Evolutionary conservation across 768 basidiomycete species (phyloP).

Genomic region (Tephrocybe sp.): DNA sequence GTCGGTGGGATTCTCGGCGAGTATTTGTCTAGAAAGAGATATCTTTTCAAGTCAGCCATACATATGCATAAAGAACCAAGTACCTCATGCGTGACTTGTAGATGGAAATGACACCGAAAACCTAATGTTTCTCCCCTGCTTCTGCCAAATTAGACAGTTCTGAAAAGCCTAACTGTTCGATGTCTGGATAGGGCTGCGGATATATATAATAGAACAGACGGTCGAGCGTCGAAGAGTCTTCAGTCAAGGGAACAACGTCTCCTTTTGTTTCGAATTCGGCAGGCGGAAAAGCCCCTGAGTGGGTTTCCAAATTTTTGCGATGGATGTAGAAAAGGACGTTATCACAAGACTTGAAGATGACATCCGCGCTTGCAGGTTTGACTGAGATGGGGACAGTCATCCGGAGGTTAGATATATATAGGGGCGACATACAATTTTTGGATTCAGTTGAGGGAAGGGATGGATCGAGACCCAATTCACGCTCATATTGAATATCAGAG

Average conservation of each 20-base stretch:
- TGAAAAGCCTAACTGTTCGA: background rate
- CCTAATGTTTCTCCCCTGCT: background rate
- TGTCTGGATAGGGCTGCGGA: background rate
- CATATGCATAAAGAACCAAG: no score
- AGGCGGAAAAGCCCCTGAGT: background rate
- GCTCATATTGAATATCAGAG: no score
- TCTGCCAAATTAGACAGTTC: background rate
- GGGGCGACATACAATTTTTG: no score
- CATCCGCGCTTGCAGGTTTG: no score
- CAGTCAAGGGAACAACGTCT: background rate
- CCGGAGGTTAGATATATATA: no score
- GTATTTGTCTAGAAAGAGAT: background rate
- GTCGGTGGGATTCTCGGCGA: slow-evolving; percentile 10
- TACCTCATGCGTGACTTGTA: background rate
- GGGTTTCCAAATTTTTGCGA: background rate
- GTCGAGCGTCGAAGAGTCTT: no score
- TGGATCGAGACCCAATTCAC: no score
- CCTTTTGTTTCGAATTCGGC: background rate
- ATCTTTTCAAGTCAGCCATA: background rate
- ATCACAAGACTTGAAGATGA: no score
- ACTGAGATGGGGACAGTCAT: no score
- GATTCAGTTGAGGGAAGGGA: no score
- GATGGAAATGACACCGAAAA: background rate
- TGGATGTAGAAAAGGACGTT: no score
- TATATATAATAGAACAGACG: background rate